A percentile compares a stretch with the other conserved stretches of the same genome.
Conservation (phyloP, 2,329 filamentous ascomycete species). For the Sporothrix mexicana region DNA sequence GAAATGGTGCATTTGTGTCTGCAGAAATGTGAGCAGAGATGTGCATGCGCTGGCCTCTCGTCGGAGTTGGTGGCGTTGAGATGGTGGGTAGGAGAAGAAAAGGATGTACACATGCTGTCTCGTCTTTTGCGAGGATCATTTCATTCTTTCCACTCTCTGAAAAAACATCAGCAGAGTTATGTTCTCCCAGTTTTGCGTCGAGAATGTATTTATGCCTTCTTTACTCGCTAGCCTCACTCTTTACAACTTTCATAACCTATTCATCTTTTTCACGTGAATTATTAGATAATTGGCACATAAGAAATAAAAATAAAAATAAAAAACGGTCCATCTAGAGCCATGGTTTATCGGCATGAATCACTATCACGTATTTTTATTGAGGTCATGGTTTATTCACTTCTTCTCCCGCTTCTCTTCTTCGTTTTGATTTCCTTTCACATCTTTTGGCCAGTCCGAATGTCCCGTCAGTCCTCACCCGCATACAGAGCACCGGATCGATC, state of each 20-base stretch:
- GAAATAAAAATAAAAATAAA: too few relatives aligned
- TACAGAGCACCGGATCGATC: conserved; percentile 27
- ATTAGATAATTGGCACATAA: too few relatives aligned
- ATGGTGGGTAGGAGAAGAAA: background rate
- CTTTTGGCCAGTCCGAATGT: background rate
- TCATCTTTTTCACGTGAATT: too few relatives aligned
- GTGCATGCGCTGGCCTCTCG: conserved; percentile 3
- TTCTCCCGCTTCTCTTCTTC: background rate
- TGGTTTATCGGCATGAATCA: too few relatives aligned
- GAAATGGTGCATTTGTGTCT: conserved; percentile 1
- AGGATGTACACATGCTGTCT: background rate
- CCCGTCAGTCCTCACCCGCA: conserved; percentile 28
- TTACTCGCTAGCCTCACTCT: too few relatives aligned
- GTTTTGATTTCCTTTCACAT: background rate
- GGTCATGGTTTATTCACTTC: too few relatives aligned
- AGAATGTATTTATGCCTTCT: too few relatives aligned
- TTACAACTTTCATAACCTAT: too few relatives aligned
- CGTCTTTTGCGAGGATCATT: background rate
- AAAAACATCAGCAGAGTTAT: too few relatives aligned
- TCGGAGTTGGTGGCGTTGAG: background rate
- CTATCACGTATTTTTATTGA: too few relatives aligned
- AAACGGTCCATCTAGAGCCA: too few relatives aligned
- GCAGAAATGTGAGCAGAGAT: background rate
- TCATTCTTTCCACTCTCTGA: background rate
- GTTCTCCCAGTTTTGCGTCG: too few relatives aligned